Evolutionary conservation across 192 early-diverging fungal genomes (phyloP), one percentile per base, ranked within the genome.

Genomic region (Coemansia guatemalensis): DNA sequence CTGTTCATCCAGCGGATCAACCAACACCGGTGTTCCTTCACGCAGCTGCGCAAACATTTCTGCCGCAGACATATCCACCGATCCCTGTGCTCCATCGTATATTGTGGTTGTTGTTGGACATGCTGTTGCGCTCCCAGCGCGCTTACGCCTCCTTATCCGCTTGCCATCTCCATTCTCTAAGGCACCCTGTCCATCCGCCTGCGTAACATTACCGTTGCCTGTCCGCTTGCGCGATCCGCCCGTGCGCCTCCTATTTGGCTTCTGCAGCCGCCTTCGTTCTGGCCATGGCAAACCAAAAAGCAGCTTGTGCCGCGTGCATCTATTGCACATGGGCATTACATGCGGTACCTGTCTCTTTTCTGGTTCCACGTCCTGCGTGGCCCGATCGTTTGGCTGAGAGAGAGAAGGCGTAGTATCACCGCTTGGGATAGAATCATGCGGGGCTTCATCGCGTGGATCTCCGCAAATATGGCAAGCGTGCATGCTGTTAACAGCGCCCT

Each of bases 281-380:
- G 78, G 78, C 78, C 78, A 81, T 17, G 48, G 33, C n/a, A 65
- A 14, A n/a, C 67, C 56, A 53, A 61, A 81, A 4, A 81, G 55
- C 24, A 53, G 23, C 52, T 57, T 47, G 64, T 81, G 78, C 11
- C 78, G 69, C n/a, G 29, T 20, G 56, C 78, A 81, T 17, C 69
- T 66, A 6, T 48, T 39, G 56, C 78, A 81, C 5, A 44, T 9
- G 5, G 26, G 18, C 1, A 21, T 17, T 12, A 12, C 11, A 39
- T 39, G 2, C 9, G 35, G 6, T 12, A 39, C 35, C 9, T 30
- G 29, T 6, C 9, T 39, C 11, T 12, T 39, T 11, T 39, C 35
- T 12, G 1, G 11, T 11, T 11, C 35, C 35, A 39, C 35, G 35
- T 39, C 35, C 35, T 39, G 35, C 35, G 35, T 39, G 35, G 35